Conservation (phyloP, 352 stramenopile genomes). For the Phytophthora palmivora region DNA sequence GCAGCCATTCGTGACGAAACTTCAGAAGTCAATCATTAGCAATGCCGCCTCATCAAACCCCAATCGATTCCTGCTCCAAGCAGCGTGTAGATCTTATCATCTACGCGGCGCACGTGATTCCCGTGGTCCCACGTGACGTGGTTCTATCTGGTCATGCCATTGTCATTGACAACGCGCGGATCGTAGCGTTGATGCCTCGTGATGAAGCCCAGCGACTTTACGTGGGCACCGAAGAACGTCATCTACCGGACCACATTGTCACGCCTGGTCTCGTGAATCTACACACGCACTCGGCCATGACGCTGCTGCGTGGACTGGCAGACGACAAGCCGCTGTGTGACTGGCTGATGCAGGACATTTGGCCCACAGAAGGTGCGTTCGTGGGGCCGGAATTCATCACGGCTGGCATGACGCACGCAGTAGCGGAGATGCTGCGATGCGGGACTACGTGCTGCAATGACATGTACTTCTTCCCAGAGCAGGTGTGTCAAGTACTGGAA, state of each 20-base stretch:
- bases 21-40: neutral
- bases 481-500: constrained; percentile 62
- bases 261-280: constrained; percentile 88
- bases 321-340: constrained; percentile 88
- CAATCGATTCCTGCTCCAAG: constrained; percentile 20
- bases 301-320: constrained; percentile 83
- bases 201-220: constrained; percentile 63
- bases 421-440: constrained; percentile 89
- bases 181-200: constrained; percentile 78
- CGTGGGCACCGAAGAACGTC: constrained; percentile 43
- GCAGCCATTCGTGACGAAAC: too few relatives aligned
- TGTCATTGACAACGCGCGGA: constrained; percentile 69
- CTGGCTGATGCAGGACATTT: constrained; percentile 89
- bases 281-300: constrained; percentile 90
- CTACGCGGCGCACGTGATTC: constrained; percentile 79
- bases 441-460: constrained; percentile 92
- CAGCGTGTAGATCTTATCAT: constrained; percentile 74
- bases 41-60: constrained; percentile 30
- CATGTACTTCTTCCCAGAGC: constrained; percentile 91
- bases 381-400: constrained; percentile 75
- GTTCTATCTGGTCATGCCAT: constrained; percentile 83
- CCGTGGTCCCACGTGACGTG: constrained; percentile 74
- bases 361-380: constrained; percentile 83
- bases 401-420: constrained; percentile 76
- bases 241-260: constrained; percentile 75